Evolutionary conservation across 495 filamentous ascomycete species (phyloP), one percentile per base, ranked within the genome.

Genomic region (Oleoguttula mirabilis): DNA sequence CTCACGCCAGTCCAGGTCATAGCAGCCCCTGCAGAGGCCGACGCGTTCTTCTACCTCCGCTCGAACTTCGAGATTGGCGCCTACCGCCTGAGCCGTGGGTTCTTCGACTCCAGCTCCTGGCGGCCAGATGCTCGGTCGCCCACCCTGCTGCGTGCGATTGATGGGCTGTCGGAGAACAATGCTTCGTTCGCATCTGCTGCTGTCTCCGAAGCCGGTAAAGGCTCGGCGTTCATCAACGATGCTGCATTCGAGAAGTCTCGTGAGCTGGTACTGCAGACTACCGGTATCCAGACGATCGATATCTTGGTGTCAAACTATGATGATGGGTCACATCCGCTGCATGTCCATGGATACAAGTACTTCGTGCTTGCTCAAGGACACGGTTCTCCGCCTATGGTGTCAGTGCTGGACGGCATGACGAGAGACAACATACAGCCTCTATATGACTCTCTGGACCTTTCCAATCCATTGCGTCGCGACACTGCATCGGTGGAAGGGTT

Each of bases 51-150:
- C 53, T 62, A 67, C 47, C 27, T 76, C 3, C 62, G 69, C 6
- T 63, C 63, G 1, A 73, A 69, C 46, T 68, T 77, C 39, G 63
- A 69, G 42, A 76, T 76, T 37, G 69, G 72, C 11, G 63, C 63
- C 39, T 76, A 69, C 61, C 60, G 67, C 0, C 60, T 77, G 0
- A 60, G 65, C 36, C 62, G 73, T 3, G 73, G 71, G n/a, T 58
- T 69, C 63, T 69, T 73, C 54, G 67, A 79, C 60, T 46, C 44
- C 10, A 70, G 66, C 12, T 71, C 72, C 0, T 76, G 71, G 58
- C 64, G 70, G 8, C 63, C 72, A 0, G 54, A 47, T 23, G 50
- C 60, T 0, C 42, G 54, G 30, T 59, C 55, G 17, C 71, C 63
- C 5, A 68, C 66, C 36, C 51, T 69, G 17, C 64, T 62, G 22